phyloP scores from a whole-genome alignment of 768 basidiomycete genomes.

The Chalciporus chontae region DNA sequence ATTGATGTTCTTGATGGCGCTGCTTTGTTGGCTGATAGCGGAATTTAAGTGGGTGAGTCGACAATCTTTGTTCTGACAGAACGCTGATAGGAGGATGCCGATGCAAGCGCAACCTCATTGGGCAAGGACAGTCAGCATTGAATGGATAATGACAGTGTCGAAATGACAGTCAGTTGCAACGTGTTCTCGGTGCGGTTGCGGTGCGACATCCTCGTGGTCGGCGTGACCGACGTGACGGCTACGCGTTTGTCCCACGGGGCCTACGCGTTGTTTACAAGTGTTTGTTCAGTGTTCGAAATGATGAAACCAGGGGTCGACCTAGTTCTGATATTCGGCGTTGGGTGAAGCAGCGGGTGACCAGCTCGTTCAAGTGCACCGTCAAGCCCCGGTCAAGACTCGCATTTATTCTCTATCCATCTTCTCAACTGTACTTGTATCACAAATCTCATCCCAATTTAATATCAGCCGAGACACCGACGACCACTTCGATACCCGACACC shows the following conservation, averaged over 20 bases:
- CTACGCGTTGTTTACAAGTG: conserved; percentile 29
- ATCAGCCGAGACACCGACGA: background rate
- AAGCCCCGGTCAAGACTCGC: background rate
- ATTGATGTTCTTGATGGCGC: background rate
- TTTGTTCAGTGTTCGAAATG: conserved; percentile 28
- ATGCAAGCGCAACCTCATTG: too few species aligned
- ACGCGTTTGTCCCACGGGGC: conserved; percentile 25
- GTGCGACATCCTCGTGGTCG: conserved; percentile 8
- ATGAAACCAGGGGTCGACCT: background rate
- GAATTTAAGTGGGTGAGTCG: too few species aligned
- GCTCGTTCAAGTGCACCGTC: background rate
- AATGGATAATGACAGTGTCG: too few species aligned
- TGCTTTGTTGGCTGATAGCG: too few species aligned
- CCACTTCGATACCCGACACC: background rate
- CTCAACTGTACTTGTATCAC: conserved; percentile 26
- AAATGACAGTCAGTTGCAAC: background rate
- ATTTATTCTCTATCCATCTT: background rate
- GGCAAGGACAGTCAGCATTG: too few species aligned
- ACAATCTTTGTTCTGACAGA: too few species aligned
- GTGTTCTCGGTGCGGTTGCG: conserved; percentile 12
- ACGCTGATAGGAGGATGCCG: too few species aligned
- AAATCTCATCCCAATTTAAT: background rate
- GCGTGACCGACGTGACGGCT: conserved; percentile 2
- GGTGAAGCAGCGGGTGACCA: conserved; percentile 6
- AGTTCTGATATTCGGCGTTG: conserved; percentile 1